Evolutionary conservation across 371 early-diverging fungal genomes (phyloP).

Genomic region (Umbelopsis sp.): DNA sequence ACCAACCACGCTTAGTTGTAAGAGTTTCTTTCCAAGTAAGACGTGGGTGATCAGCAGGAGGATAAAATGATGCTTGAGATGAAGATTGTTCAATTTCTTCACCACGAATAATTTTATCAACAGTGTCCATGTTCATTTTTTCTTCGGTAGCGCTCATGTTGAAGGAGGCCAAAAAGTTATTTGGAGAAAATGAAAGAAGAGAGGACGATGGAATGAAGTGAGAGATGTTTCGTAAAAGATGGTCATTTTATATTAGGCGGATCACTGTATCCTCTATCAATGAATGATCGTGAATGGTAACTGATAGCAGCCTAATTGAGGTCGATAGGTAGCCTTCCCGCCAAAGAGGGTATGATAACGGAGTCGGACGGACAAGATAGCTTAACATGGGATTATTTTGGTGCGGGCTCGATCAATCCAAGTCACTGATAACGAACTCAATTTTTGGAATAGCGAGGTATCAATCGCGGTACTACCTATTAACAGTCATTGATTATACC

Average conservation of each 20-base stretch:
- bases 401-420: neutral
- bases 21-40: conserved; percentile 22
- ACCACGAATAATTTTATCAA: conserved; percentile 8
- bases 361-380: neutral
- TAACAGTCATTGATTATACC: neutral
- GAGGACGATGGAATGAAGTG: neutral
- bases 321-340: neutral
- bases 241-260: neutral
- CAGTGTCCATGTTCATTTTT: neutral
- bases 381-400: neutral
- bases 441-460: neutral
- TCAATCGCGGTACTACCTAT: neutral
- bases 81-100: conserved; percentile 14
- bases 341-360: neutral
- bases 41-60: neutral
- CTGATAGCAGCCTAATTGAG: neutral
- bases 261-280: neutral
- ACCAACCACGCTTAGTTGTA: conserved; percentile 31
- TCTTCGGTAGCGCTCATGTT: conserved; percentile 11
- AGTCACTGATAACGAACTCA: conserved; percentile 2
- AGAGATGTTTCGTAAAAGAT: neutral
- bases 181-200: neutral
- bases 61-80: conserved; percentile 13
- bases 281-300: neutral
- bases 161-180: neutral